Evolutionary conservation across 106 monocot genomes (phyloP).

Genomic region (Phalaenopsis aphrodite): DNA sequence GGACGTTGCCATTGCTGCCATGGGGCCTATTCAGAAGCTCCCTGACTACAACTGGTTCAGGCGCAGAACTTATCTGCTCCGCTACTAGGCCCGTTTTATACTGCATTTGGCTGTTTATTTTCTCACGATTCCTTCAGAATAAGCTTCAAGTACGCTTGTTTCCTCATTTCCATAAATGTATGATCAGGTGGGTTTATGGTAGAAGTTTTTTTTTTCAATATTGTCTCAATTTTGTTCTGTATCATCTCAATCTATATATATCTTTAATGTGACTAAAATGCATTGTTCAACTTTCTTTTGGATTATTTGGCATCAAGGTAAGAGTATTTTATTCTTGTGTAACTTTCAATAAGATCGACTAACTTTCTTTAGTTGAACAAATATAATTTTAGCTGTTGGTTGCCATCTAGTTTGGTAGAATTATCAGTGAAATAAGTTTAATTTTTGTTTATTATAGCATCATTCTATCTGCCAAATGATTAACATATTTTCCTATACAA

Average conservation of each 20-base stretch:
- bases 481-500: too few relatives aligned
- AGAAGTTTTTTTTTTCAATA: neutral
- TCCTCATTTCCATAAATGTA: neutral
- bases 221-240: neutral
- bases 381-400: too few relatives aligned
- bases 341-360: too few relatives aligned
- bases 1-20: conserved; percentile 84
- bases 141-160: neutral
- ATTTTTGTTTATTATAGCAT: too few relatives aligned
- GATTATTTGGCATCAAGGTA: neutral
- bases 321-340: neutral
- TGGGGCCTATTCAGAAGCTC: conserved; percentile 71
- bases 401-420: too few relatives aligned
- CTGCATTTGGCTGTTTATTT: conserved; percentile 1
- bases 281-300: neutral
- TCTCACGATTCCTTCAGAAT: neutral
- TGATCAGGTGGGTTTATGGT: neutral
- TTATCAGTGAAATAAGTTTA: too few relatives aligned
- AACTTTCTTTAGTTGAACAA: too few relatives aligned
- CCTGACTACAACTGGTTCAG: conserved; percentile 98
- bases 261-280: neutral
- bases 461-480: too few relatives aligned
- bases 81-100: conserved; percentile 24
- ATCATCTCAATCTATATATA: neutral
- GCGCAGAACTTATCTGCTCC: conserved; percentile 72